Percentiles rank a stretch among this genome's conserved stretches.
Evolutionary conservation across 306 rosid species (phyloP).

Genomic region (Vachellia collinsii): DNA sequence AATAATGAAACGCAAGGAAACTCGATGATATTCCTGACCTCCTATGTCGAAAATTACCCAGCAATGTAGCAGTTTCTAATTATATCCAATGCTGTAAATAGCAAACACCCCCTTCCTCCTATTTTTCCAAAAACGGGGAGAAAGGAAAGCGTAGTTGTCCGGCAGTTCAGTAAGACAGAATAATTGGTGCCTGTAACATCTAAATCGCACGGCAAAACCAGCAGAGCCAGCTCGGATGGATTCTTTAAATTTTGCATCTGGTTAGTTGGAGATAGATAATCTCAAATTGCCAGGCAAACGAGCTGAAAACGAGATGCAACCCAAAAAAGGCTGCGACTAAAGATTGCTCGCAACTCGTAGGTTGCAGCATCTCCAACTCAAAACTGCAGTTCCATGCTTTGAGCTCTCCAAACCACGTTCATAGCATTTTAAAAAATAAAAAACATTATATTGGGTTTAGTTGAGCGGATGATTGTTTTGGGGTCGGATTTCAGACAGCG

Average conservation of each 20-base stretch:
- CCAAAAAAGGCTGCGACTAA: not conserved
- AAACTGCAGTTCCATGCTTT: not conserved
- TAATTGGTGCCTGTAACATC: not conserved
- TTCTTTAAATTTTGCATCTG: not conserved
- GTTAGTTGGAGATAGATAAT: not conserved
- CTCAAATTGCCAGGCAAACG: slow-evolving; percentile 9
- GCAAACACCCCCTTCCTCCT: not conserved
- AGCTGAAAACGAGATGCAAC: not conserved
- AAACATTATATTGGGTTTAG: not conserved
- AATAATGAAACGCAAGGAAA: slow-evolving; percentile 7
- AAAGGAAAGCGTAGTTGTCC: not conserved
- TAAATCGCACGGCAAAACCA: not conserved
- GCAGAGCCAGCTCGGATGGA: slow-evolving; percentile 28
- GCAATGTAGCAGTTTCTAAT: slow-evolving; percentile 23
- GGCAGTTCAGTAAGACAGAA: not conserved
- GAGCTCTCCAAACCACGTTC: not conserved
- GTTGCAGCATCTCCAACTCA: not conserved
- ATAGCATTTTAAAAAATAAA: not conserved
- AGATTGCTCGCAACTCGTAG: not conserved
- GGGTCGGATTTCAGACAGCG: not conserved
- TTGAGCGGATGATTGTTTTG: not conserved
- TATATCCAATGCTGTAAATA: slow-evolving; percentile 5
- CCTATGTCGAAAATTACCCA: slow-evolving; percentile 21
- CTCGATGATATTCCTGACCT: slow-evolving; percentile 10
- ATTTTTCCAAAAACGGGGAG: not conserved